Evolutionary conservation across 1,284 basidiomycete genomes (phyloP).

Genomic region (Moesziomyces antarcticus): DNA sequence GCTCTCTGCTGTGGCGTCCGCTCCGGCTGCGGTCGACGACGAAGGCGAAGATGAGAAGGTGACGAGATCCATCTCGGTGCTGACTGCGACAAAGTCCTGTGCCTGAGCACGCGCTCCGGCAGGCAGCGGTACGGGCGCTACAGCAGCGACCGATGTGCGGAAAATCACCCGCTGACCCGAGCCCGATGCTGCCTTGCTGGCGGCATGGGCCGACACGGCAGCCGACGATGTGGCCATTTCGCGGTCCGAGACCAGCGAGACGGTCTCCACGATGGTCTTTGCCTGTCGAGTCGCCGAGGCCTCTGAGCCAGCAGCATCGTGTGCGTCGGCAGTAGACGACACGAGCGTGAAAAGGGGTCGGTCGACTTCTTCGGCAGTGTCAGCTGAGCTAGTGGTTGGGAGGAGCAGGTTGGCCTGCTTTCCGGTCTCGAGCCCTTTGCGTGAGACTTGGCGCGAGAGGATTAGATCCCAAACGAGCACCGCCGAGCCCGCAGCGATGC

Average conservation of each 20-base stretch:
- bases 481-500: conserved; percentile 23
- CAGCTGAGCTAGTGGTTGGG: conserved; percentile 2
- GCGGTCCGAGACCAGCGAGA: conserved; percentile 35
- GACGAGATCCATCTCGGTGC: conserved; percentile 49
- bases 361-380: conserved; percentile 1
- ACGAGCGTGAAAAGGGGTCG: conserved; percentile 25
- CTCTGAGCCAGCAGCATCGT: not conserved
- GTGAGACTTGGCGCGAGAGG: conserved; percentile 41
- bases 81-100: conserved; percentile 47
- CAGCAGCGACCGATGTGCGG: conserved; percentile 18
- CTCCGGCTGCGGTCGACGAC: conserved; percentile 19
- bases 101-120: conserved; percentile 11
- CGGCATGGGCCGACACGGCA: not conserved
- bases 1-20: conserved; percentile 27
- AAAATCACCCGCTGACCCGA: conserved; percentile 11
- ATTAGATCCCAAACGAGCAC: conserved; percentile 63
- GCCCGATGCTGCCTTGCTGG: conserved; percentile 3
- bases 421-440: conserved; percentile 22
- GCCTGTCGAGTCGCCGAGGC: conserved; percentile 1
- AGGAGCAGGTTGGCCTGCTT: conserved; percentile 17
- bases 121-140: conserved; percentile 25
- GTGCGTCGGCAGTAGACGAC: conserved; percentile 6
- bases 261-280: conserved; percentile 31
- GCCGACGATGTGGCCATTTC: conserved; percentile 26
- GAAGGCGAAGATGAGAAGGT: conserved; percentile 41